phyloP scores from a whole-genome alignment of 73 alveolate species.

The Symbiodinium natans region DNA sequence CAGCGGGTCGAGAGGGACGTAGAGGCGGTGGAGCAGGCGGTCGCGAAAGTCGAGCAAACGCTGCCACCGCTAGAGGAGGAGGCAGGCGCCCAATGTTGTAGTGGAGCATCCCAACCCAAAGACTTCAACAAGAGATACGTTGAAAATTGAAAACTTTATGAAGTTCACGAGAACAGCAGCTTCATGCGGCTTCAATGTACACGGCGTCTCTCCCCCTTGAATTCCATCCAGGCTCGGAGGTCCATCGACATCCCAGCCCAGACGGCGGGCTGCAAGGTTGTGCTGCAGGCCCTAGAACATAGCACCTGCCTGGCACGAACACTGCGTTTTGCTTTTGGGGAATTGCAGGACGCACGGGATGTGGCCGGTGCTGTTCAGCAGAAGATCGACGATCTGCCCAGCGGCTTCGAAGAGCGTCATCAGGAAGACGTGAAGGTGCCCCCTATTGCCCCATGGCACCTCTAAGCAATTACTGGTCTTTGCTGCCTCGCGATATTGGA shows the following conservation, averaged over 20 bases:
- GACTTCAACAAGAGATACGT: not conserved
- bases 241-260: not conserved
- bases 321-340: not conserved
- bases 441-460: not conserved
- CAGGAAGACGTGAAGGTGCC: slow-evolving; percentile 62
- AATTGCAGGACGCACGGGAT: slow-evolving; percentile 39
- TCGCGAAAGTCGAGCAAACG: slow-evolving; percentile 28
- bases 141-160: too few species aligned
- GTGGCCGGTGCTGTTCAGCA: slow-evolving; percentile 43
- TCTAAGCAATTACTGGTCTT: not conserved
- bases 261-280: not conserved
- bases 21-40: slow-evolving; percentile 3
- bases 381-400: slow-evolving; percentile 44
- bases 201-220: too few species aligned
- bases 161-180: too few species aligned
- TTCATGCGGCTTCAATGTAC: too few species aligned
- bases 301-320: too few species aligned
- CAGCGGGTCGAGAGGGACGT: slow-evolving; percentile 20
- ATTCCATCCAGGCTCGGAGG: not conserved
- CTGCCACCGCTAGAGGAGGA: slow-evolving; percentile 41
- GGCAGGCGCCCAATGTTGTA: not conserved
- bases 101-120: not conserved
- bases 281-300: not conserved
- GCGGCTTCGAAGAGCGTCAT: slow-evolving; percentile 36
- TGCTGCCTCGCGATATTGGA: not conserved